phyloP scores from a whole-genome alignment of 805 yeast species.

The Sugiyamaella floridensis region DNA sequence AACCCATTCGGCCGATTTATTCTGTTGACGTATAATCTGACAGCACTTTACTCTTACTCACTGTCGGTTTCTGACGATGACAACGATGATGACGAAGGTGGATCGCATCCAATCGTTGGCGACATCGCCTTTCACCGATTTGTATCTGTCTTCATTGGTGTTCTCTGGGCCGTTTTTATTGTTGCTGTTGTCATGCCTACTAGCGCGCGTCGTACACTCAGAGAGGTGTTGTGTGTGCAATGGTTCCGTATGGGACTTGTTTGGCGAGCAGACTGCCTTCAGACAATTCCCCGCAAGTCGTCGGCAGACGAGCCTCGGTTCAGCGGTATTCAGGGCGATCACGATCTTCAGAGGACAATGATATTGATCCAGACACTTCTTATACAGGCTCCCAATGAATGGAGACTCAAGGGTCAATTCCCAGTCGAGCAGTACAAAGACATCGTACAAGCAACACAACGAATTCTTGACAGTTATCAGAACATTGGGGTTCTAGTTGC shows the following conservation, averaged over 20 bases:
- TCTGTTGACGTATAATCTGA: conserved; percentile 66
- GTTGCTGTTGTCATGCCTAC: conserved; percentile 63
- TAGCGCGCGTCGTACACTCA: conserved; percentile 64
- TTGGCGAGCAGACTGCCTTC: conserved; percentile 73
- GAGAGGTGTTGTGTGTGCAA: conserved; percentile 55
- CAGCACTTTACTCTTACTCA: conserved; percentile 69
- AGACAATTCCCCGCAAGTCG: conserved; percentile 9
- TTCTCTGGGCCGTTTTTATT: conserved; percentile 67
- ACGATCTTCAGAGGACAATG: conserved; percentile 48
- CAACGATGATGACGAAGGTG: conserved; percentile 56
- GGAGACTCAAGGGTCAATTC: conserved; percentile 67
- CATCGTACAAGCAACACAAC: conserved; percentile 50
- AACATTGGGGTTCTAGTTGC: conserved; percentile 63
- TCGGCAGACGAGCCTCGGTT: conserved; percentile 10
- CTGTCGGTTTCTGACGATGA: conserved; percentile 50
- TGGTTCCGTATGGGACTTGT: conserved; percentile 78
- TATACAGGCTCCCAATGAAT: conserved; percentile 68
- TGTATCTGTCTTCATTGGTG: conserved; percentile 64
- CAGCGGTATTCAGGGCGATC: conserved; percentile 27
- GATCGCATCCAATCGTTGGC: conserved; percentile 56
- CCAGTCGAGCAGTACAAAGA: conserved; percentile 47
- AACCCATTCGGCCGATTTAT: conserved; percentile 46
- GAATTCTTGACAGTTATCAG: conserved; percentile 67
- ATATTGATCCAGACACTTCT: conserved; percentile 52
- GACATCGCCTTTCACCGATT: conserved; percentile 78